A percentile compares a stretch with the other conserved stretches of the same genome.
These are phyloP conservation scores for Sporothrix inflata DNA, from an alignment of 2,329 filamentous ascomycete species.

Conservation along the genomic window DNA sequence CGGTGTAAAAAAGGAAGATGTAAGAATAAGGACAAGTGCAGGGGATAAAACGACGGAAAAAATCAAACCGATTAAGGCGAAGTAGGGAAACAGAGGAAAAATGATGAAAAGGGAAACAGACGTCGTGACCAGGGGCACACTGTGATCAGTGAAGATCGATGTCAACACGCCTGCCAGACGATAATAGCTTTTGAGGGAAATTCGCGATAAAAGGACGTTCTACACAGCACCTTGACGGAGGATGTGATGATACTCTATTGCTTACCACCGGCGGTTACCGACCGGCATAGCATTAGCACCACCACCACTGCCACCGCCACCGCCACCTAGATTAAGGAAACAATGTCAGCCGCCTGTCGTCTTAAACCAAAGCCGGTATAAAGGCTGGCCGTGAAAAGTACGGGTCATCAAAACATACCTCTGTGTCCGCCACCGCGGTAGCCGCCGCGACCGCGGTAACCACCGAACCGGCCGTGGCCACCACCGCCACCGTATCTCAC, in stretches of 20 bases:
- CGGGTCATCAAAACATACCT: constrained; percentile 39
- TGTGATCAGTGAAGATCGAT: background rate
- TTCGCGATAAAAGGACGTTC: background rate
- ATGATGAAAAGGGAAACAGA: background rate
- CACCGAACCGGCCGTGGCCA: constrained; percentile 63
- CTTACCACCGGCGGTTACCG: constrained; percentile 57
- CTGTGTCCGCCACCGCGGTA: constrained; percentile 53
- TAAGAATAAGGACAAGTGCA: background rate
- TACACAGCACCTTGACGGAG: background rate
- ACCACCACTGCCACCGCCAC: constrained; percentile 26
- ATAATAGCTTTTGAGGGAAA: constrained; percentile 11
- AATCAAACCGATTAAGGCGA: background rate
- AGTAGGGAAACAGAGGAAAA: background rate
- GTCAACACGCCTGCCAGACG: background rate
- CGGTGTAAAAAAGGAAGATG: constrained; percentile 11
- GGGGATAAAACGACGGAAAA: background rate
- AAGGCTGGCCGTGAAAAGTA: too few relatives aligned
- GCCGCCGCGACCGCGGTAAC: constrained; percentile 65
- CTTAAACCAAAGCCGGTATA: background rate
- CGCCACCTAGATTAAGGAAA: constrained; percentile 8
- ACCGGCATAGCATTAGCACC: constrained; percentile 56
- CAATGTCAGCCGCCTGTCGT: background rate
- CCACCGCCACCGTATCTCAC: constrained; percentile 86
- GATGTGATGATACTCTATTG: background rate
- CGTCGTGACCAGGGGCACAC: background rate